A percentile compares a stretch with the other conserved stretches of the same genome.
Evolutionary conservation across 1,284 basidiomycete genomes (phyloP).

Genomic region (Athelia psychrophila): DNA sequence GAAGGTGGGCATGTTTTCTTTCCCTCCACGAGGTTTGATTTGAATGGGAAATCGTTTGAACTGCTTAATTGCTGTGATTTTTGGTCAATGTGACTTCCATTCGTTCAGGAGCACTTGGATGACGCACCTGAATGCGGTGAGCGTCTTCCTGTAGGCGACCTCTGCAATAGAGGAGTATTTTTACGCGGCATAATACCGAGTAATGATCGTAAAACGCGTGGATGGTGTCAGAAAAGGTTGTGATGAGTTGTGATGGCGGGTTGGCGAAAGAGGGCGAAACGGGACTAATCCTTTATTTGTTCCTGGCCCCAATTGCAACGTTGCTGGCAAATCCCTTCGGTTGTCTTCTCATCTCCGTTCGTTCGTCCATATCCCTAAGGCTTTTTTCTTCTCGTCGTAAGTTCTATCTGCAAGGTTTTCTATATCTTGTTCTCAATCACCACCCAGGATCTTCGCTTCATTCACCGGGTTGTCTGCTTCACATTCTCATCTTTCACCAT

Average conservation of each 20-base stretch:
- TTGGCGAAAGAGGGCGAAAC: neutral
- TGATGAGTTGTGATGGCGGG: neutral
- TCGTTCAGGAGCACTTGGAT: neutral
- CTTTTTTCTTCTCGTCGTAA: too few relatives aligned
- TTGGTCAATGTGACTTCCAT: neutral
- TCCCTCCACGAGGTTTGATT: too few relatives aligned
- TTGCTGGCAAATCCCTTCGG: neutral
- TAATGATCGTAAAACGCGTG: neutral
- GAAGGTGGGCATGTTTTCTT: too few relatives aligned
- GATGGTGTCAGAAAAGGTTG: neutral
- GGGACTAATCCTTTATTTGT: neutral
- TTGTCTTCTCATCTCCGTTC: neutral
- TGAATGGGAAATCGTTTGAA: neutral
- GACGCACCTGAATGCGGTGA: neutral
- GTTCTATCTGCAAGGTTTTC: too few relatives aligned
- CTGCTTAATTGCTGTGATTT: too few relatives aligned
- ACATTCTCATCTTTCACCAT: constrained; percentile 23
- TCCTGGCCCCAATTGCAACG: neutral
- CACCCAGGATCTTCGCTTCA: constrained; percentile 11
- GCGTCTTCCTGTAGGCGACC: neutral
- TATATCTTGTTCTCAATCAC: neutral
- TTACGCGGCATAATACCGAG: neutral
- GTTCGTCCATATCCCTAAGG: neutral
- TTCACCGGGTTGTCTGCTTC: constrained; percentile 8
- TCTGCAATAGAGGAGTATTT: neutral